phyloP scores from a whole-genome alignment of 225 moss, liverwort and hornwort species.

The Bryoerythrophyllum caledonicum region DNA sequence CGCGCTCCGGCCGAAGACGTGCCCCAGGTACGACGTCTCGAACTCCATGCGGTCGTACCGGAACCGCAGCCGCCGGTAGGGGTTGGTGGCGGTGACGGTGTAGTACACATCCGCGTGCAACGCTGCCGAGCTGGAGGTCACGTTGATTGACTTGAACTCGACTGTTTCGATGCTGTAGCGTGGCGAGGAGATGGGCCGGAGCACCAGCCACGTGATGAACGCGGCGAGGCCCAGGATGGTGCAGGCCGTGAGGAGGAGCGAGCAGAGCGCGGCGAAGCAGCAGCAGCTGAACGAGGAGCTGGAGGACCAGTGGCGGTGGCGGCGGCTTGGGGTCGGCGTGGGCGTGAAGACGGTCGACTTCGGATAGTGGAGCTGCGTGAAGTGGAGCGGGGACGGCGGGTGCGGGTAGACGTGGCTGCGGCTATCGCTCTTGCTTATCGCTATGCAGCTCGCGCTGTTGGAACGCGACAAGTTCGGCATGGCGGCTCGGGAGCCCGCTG shows the following conservation, averaged over 20 bases:
- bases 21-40: constrained; percentile 36
- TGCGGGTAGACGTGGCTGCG: background rate
- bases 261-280: constrained; percentile 16
- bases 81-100: constrained; percentile 48
- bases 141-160: background rate
- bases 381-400: constrained; percentile 23
- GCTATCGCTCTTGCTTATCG: background rate
- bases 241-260: constrained; percentile 3
- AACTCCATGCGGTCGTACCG: constrained; percentile 57
- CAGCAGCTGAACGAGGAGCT: background rate
- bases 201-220: constrained; percentile 27
- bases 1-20: constrained; percentile 44
- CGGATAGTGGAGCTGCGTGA: constrained; percentile 23
- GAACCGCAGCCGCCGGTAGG: constrained; percentile 55
- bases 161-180: constrained; percentile 18
- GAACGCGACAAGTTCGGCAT: background rate
- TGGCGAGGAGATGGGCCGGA: constrained; percentile 37
- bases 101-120: constrained; percentile 29
- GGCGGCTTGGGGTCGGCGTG: constrained; percentile 24
- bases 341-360: constrained; percentile 1
- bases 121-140: background rate
- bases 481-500: no score
- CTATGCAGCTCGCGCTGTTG: background rate
- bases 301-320: background rate
- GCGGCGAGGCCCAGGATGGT: constrained; percentile 4